Evolutionary conservation across 768 basidiomycete genomes (phyloP).

Genomic region (Rhizopogon vesiculosus): DNA sequence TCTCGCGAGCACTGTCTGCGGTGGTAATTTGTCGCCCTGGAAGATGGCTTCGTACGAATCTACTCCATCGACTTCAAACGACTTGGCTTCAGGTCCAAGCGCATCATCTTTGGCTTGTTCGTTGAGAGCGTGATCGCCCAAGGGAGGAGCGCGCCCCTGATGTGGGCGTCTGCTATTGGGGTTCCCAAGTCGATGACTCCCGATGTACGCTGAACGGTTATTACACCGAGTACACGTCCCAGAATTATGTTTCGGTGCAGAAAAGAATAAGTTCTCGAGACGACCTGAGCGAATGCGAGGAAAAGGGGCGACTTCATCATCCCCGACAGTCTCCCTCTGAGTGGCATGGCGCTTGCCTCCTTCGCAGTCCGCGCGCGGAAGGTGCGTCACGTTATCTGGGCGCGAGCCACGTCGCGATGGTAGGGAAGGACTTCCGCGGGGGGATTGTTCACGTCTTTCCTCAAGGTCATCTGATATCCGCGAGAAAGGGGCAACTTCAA

Average conservation of each 20-base stretch:
- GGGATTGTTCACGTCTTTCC: slow-evolving; percentile 50
- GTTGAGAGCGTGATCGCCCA: slow-evolving; percentile 30
- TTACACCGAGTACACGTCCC: slow-evolving; percentile 67
- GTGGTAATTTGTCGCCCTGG: slow-evolving; percentile 42
- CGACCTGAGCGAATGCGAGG: slow-evolving; percentile 78
- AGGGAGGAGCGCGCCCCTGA: not conserved
- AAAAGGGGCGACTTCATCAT: slow-evolving; percentile 54
- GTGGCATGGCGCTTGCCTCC: not conserved
- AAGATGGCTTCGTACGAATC: slow-evolving; percentile 4
- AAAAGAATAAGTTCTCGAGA: slow-evolving; percentile 79
- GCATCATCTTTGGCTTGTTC: slow-evolving; percentile 45
- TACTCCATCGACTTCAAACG: not conserved
- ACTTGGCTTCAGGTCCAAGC: not conserved
- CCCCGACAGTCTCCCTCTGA: not conserved
- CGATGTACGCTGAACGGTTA: slow-evolving; percentile 17
- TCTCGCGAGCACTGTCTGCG: slow-evolving; percentile 81
- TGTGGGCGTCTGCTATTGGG: not conserved
- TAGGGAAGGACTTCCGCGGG: not conserved
- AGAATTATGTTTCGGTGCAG: slow-evolving; percentile 69
- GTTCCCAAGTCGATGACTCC: not conserved
- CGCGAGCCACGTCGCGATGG: not conserved
- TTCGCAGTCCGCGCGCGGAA: not conserved
- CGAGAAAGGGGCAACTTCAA: not conserved
- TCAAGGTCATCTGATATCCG: slow-evolving; percentile 63
- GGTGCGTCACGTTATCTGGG: not conserved